Base-by-base conservation (phyloP, 257 asterid species). In the Ehretia macrophylla region DNA sequence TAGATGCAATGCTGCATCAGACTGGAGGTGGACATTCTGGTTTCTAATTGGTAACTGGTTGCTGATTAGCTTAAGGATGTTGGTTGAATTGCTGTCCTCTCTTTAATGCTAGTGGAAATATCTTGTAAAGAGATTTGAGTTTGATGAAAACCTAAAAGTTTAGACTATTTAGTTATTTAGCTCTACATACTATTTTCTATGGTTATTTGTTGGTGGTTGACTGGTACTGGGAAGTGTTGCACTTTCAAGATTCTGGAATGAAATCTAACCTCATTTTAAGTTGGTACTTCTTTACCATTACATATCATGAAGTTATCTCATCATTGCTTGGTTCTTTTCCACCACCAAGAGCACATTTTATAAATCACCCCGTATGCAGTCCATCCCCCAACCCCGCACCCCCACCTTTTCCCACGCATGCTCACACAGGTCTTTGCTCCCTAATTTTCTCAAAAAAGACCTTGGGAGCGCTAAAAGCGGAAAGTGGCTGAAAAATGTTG, bases 1-100 rank as follows among this genome's bases (percentile, higher is more conserved):
- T 52, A 11, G 57, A 52, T 52, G 57, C 57, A 1, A 52, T 52
- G 57, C 32, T 52, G n/a, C 57, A 52, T 17, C 57, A 52, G 16
- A 52, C 39, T 11, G 57, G 57, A 52, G 57, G 57, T 20, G 57
- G 47, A 2, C 6, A 27, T 27, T 11, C 16, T 42, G 47, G 8
- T 42, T 4, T 27, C 35, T 27, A 27, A 27, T 27, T 1, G 3
- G 4, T 27, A 27, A 27, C 35, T 10, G 47, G 3, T 42, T 42
- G 47, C 3, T 2, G 47, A 10, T 10, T 42, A 10, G 4, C 12
- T 3, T 4, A 10, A 14, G 8, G 12, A 14, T 42, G 47, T 42
- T 42, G 47, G 12, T 42, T 42, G 47, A 27, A 6, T 27, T 27
- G 35, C 35, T 42, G 12, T 42, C 5, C 16, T 42, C 47, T 42